Evolutionary conservation across 208 protist species (phyloP).

Genomic region (Trypanosoma mega): DNA sequence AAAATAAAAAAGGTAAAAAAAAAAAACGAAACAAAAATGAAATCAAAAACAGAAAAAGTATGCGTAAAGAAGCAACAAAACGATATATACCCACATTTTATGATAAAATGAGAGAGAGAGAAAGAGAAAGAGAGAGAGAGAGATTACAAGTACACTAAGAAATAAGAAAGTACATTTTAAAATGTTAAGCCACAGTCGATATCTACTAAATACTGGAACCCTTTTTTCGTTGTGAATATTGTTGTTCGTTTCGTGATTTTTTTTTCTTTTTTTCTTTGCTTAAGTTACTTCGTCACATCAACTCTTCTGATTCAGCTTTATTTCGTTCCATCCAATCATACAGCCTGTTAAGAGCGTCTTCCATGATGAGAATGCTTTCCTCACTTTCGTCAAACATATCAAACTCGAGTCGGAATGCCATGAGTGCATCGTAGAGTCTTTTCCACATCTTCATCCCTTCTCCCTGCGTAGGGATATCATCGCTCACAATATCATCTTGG

Average conservation of each 20-base stretch:
- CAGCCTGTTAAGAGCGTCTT: conserved; percentile 22
- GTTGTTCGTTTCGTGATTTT: not conserved
- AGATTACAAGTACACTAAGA: too few relatives aligned
- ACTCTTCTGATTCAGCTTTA: not conserved
- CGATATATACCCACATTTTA: not conserved
- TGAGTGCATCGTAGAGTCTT: conserved; percentile 13
- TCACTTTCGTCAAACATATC: conserved; percentile 31
- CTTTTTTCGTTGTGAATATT: too few relatives aligned
- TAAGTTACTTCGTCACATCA: not conserved
- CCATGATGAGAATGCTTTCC: conserved; percentile 22
- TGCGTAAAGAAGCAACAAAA: too few relatives aligned
- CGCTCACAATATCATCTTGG: not conserved
- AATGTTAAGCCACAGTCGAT: not conserved
- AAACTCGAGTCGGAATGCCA: conserved; percentile 24
- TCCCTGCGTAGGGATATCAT: not conserved
- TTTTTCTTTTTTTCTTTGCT: not conserved
- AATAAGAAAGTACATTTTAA: not conserved
- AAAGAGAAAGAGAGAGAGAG: not conserved
- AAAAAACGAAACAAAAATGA: conserved; percentile 6
- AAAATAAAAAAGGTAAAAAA: conserved; percentile 17
- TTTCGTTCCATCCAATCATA: conserved; percentile 13
- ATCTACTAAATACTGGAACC: too few relatives aligned
- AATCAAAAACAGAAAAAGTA: not conserved
- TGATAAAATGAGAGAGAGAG: not conserved
- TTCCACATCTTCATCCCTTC: conserved; percentile 16